phyloP scores from a whole-genome alignment of 2,329 filamentous ascomycete species.

The Acephala macrosclerotiorum region DNA sequence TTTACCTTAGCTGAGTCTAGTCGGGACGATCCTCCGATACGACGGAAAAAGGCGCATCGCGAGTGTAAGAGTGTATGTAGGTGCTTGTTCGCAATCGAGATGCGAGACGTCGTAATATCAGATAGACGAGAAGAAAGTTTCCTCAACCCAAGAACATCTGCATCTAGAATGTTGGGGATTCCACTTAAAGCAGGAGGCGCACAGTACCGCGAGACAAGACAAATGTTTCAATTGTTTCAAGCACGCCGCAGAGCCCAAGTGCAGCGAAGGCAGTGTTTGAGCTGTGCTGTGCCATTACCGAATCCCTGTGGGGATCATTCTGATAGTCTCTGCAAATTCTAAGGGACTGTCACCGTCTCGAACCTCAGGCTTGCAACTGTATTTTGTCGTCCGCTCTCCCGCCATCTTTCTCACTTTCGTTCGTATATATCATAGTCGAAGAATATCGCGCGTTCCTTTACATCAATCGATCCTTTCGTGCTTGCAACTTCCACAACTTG shows the following conservation, averaged over 20 bases:
- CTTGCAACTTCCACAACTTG: background rate
- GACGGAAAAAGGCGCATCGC: background rate
- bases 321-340: background rate
- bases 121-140: background rate
- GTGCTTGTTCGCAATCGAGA: background rate
- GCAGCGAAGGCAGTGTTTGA: background rate
- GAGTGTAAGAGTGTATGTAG: background rate
- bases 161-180: background rate
- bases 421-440: background rate
- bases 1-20: background rate
- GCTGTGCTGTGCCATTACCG: slow-evolving; percentile 3
- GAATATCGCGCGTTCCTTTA: background rate
- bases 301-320: slow-evolving; percentile 3
- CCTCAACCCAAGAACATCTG: background rate
- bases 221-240: background rate
- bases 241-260: background rate
- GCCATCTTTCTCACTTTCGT: background rate
- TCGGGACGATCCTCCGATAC: background rate
- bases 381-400: background rate
- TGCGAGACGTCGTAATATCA: background rate
- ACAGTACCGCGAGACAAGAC: background rate
- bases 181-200: background rate
- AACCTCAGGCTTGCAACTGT: background rate
- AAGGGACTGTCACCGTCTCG: background rate
- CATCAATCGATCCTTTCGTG: background rate